Percentiles rank a stretch among this genome's conserved stretches.
These are phyloP conservation scores for Boletus rubropictus DNA, from an alignment of 768 basidiomycete genomes.

Conservation along the genomic window DNA sequence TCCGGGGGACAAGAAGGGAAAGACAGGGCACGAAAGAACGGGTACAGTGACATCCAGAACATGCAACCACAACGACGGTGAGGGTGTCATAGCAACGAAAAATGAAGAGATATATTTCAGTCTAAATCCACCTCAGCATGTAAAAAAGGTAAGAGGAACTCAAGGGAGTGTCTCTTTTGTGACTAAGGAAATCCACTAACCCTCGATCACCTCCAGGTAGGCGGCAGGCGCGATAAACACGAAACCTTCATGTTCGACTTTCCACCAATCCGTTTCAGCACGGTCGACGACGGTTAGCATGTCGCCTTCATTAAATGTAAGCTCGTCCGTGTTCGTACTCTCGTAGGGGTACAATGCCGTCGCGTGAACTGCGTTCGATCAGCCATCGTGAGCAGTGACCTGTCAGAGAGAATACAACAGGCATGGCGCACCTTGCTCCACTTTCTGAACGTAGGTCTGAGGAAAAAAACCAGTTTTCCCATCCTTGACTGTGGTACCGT, in stretches of 20 bases:
- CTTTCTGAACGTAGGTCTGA: conserved; percentile 73
- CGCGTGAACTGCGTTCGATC: conserved; percentile 48
- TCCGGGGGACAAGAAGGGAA: not conserved
- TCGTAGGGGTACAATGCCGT: conserved; percentile 78
- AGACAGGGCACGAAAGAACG: conserved; percentile 1
- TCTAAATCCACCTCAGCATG: conserved; percentile 50
- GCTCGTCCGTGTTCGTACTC: conserved; percentile 67
- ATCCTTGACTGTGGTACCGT: conserved; percentile 60
- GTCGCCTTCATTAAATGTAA: conserved; percentile 83
- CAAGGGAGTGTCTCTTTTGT: conserved; percentile 36
- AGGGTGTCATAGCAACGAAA: conserved; percentile 35
- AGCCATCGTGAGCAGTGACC: not conserved
- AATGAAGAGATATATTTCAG: conserved; percentile 69
- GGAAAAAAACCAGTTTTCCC: conserved; percentile 86
- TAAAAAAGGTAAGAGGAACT: conserved; percentile 48
- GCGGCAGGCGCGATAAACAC: conserved; percentile 90
- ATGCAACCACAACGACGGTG: conserved; percentile 10
- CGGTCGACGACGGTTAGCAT: conserved; percentile 72
- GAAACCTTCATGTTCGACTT: conserved; percentile 79
- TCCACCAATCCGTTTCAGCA: conserved; percentile 92
- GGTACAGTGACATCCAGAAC: conserved; percentile 10
- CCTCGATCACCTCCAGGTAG: conserved; percentile 80
- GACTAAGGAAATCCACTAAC: conserved; percentile 64
- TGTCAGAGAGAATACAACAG: not conserved
- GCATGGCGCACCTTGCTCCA: conserved; percentile 48